phyloP scores from a whole-genome alignment of 2,329 filamentous ascomycete species.

The Alternaria tenuissima region DNA sequence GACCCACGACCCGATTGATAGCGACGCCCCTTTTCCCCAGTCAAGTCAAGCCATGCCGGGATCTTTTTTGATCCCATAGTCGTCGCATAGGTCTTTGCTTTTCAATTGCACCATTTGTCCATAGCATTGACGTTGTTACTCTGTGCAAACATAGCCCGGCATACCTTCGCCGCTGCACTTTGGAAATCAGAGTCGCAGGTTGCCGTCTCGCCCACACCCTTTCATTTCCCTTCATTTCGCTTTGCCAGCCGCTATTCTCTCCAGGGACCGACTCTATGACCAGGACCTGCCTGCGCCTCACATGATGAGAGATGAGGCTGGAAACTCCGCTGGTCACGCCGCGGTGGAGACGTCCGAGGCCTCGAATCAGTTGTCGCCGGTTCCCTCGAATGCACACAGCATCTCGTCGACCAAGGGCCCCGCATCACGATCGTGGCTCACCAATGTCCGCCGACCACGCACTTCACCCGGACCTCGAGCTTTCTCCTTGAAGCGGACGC shows the following conservation, averaged over 20 bases:
- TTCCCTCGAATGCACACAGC: constrained; percentile 24
- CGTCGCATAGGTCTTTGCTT: constrained; percentile 24
- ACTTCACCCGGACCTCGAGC: constrained; percentile 49
- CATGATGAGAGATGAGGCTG: constrained; percentile 45
- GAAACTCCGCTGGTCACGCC: constrained; percentile 31
- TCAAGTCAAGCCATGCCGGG: constrained; percentile 18
- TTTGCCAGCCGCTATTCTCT: constrained; percentile 35
- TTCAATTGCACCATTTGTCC: constrained; percentile 26
- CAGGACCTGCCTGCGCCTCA: constrained; percentile 33
- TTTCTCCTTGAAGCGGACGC: constrained; percentile 40
- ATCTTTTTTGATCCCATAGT: constrained; percentile 13
- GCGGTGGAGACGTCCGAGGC: constrained; percentile 22
- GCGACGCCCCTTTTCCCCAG: constrained; percentile 34
- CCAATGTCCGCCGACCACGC: constrained; percentile 47
- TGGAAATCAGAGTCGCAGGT: constrained; percentile 24
- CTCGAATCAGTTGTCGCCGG: constrained; percentile 17
- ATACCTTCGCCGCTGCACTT: constrained; percentile 12
- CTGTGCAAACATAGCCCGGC: constrained; percentile 17
- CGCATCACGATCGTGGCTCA: constrained; percentile 48
- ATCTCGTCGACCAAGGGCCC: constrained; percentile 25
- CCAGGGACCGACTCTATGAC: constrained; percentile 38
- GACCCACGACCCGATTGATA: constrained; percentile 21
- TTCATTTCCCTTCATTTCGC: constrained; percentile 48
- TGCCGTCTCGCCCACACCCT: constrained; percentile 25
- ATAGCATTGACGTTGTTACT: constrained; percentile 23